phyloP scores from a whole-genome alignment of 108 stramenopile species.

The Conticribra weissflogii region DNA sequence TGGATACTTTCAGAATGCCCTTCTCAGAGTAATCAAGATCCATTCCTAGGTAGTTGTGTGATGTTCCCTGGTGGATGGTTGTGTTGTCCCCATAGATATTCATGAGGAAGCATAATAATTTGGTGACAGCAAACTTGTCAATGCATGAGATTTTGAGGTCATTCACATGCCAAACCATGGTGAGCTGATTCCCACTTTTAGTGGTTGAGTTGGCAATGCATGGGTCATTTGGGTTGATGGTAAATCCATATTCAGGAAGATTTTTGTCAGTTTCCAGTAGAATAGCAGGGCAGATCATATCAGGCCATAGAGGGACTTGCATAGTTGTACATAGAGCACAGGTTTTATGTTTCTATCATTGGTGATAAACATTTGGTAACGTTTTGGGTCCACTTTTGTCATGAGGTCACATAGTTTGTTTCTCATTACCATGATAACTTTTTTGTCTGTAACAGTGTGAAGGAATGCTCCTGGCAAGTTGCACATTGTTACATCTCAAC shows the following conservation, averaged over 20 bases:
- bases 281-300: background rate
- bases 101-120: too few relatives aligned
- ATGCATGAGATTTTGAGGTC: too few relatives aligned
- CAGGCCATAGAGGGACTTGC: background rate
- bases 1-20: too few relatives aligned
- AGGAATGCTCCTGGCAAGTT: constrained; percentile 55
- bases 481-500: constrained; percentile 35
- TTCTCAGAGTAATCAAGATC: too few relatives aligned
- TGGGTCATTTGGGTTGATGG: background rate
- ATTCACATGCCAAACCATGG: background rate
- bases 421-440: constrained; percentile 13
- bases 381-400: background rate
- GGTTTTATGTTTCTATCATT: background rate
- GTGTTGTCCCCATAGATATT: too few relatives aligned
- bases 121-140: too few relatives aligned
- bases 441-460: constrained; percentile 41
- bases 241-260: background rate
- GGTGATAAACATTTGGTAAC: background rate
- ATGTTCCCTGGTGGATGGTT: too few relatives aligned
- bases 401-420: constrained; percentile 14
- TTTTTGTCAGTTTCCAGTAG: background rate
- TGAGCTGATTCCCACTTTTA: too few relatives aligned
- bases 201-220: background rate
- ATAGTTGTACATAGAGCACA: background rate
- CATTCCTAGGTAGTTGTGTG: too few relatives aligned